Conservation (phyloP, 192 early-diverging fungal genomes). For the Linnemannia hyalina region DNA sequence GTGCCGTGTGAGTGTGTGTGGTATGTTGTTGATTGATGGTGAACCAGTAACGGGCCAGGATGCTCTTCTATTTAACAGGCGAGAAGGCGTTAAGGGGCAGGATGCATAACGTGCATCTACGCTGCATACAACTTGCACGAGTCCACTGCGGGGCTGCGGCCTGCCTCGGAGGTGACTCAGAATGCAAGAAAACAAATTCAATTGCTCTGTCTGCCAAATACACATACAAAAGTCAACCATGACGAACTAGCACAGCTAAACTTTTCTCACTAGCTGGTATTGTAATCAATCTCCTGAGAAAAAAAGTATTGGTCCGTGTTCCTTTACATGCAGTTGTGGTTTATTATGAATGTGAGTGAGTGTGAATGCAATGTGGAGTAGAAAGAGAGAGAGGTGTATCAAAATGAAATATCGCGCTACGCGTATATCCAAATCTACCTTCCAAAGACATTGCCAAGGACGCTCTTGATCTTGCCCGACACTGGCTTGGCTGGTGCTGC, state of each 20-base stretch:
- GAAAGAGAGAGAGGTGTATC: neutral
- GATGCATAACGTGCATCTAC: neutral
- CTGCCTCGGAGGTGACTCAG: slow-evolving; percentile 13
- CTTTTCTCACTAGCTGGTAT: neutral
- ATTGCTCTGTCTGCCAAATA: neutral
- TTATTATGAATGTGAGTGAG: neutral
- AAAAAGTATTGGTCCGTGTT: neutral
- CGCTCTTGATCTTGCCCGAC: slow-evolving; percentile 60
- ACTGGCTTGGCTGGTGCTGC: slow-evolving; percentile 13
- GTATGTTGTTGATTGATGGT: neutral
- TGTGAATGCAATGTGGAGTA: neutral
- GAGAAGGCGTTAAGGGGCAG: neutral
- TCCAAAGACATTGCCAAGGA: slow-evolving; percentile 70
- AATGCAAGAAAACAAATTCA: slow-evolving; percentile 68
- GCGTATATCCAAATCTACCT: slow-evolving; percentile 43
- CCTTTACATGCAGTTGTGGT: neutral
- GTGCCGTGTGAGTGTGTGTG: neutral
- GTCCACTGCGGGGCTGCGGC: slow-evolving; percentile 18
- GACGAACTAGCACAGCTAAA: neutral
- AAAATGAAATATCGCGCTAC: neutral
- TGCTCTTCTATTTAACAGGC: neutral
- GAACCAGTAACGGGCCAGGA: neutral
- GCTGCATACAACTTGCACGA: neutral
- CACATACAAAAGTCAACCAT: neutral
- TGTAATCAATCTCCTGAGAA: neutral